Base-by-base conservation (phyloP, 1,139 yeast species). In the Blastobotrys indianensis region DNA sequence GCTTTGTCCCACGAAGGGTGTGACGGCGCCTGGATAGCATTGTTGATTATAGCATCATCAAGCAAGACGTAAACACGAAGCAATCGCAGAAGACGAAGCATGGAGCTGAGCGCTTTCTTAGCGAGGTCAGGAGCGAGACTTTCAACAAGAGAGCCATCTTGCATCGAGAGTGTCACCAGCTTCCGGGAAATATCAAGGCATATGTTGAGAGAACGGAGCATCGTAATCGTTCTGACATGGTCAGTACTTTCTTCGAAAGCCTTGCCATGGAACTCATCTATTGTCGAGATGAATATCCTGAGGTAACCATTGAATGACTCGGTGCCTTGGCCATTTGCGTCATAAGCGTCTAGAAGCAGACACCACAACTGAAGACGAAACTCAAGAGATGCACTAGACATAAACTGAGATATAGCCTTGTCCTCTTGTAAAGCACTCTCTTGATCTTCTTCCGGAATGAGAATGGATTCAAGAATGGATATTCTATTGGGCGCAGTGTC, bases 321-420 rank as follows among this genome's bases (percentile, higher is more conserved):
- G 0, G 55, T 55, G 11, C 68, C 49, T 39, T 77, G 69, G 0
- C 70, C 64, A 4, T 67, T 62, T 10, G 66, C 68, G 7, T 70
- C 65, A 56, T 85, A 87, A 46, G 77, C 77, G 52, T 76, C 78
- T 37, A 86, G 72, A 13, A 92, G 67, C 20, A 85, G 72, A 39
- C 78, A 77, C 97, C 97, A 90, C 2, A 92, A 67, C 47, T 80
- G 80, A 33, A 87, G 67, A 47, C 76, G 78, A 64, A 88, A 74
- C 33, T 80, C 82, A 16, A 83, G 69, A 0, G 92, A 77, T 0
- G 95, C 80, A 11, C 69, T 69, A 2, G 69, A 67, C 16, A 92
- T 69, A 56, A 87, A 87, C 13, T 67, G 63, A 23, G 73, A 69
- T 60, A 86, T 79, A 3, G 87, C 78, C 2, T 58, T 52, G 32